Conservation (phyloP, 2,329 filamentous ascomycete species). For the Calonectria pseudoturangicola region DNA sequence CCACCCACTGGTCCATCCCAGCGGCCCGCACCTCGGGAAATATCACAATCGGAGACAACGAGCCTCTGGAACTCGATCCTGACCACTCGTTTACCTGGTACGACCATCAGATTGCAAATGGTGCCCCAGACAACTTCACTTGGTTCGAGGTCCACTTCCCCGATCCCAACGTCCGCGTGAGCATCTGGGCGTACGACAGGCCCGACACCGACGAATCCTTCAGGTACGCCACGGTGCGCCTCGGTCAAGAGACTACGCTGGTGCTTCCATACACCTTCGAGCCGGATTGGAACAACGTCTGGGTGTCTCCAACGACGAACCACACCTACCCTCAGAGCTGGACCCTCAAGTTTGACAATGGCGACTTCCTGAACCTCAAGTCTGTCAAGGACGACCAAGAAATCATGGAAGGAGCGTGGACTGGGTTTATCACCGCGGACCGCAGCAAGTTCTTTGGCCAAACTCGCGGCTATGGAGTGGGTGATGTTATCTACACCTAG, state of each 20-base stretch:
- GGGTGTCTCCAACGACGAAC: constrained; percentile 14
- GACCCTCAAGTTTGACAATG: constrained; percentile 29
- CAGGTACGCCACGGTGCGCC: constrained; percentile 26
- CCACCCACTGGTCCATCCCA: constrained; percentile 30
- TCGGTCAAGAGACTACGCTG: constrained; percentile 28
- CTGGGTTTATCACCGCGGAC: constrained; percentile 13
- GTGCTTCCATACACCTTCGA: constrained; percentile 21
- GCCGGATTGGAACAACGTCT: constrained; percentile 18
- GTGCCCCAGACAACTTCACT: constrained; percentile 24
- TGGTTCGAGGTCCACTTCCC: constrained; percentile 32
- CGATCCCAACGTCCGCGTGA: constrained; percentile 23
- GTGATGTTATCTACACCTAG: constrained; percentile 2
- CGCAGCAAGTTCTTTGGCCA: constrained; percentile 26
- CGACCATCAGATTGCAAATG: constrained; percentile 27
- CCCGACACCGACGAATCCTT: constrained; percentile 22
- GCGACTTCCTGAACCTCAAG: constrained; percentile 18
- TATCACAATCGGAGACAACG: not conserved
- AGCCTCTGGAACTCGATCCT: not conserved
- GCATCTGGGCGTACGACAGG: constrained; percentile 35
- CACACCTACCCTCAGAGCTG: constrained; percentile 27
- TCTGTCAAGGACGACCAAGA: constrained; percentile 21
- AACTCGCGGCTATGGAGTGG: constrained; percentile 23
- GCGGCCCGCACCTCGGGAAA: constrained; percentile 27
- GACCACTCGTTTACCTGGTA: constrained; percentile 33
- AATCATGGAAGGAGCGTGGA: constrained; percentile 15